Evolutionary conservation across 2,329 filamentous ascomycete species (phyloP), one percentile per base, ranked within the genome.

Genomic region (Colletotrichum higginsianum): DNA sequence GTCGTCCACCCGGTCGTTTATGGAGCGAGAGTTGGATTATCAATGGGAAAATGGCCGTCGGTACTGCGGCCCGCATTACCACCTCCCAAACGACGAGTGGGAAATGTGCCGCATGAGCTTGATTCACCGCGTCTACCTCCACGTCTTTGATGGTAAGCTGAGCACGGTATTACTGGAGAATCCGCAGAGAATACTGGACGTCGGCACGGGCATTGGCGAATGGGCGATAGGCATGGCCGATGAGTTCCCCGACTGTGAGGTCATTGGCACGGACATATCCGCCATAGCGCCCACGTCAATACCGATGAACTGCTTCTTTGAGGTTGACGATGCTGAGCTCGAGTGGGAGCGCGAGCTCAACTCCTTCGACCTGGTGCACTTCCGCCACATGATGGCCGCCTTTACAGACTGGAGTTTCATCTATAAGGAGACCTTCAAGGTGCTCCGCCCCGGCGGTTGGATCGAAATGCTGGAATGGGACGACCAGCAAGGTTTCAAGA

Each of bases 41-140:
- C 83, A 88, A 66, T 82, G 87, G 72, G 89, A 92, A 73, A 87
- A 92, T 79, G 89, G 86, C 53, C 88, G 91, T 26, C 86, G 91
- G 74, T 91, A 90, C 77, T 90, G 91, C 76, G 84, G 87, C 44
- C 84, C 85, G 44, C 66, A 71, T 35, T 92, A 92, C 76, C 90
- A 85, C 78, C 90, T 92, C 86, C 91, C 91, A 16, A 92, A 91
- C 78, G 91, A 92, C 75, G 88, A 91, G 56, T 81, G 85, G 56
- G 91, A 93, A 77, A 89, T 92, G 78, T 88, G 89, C 56, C 88
- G 91, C 52, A 79, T 91, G 61, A 86, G 88, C 69, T 83, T 93
- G 63, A 82, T 89, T 49, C 90, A 93, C 74, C 89, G 92, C 77
- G 87, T 92, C 57, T 92, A 89, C 75, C 80, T 91, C 7, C 86